Conservation (phyloP, 805 yeast genomes). For the Spencermartinsiella europaea region DNA sequence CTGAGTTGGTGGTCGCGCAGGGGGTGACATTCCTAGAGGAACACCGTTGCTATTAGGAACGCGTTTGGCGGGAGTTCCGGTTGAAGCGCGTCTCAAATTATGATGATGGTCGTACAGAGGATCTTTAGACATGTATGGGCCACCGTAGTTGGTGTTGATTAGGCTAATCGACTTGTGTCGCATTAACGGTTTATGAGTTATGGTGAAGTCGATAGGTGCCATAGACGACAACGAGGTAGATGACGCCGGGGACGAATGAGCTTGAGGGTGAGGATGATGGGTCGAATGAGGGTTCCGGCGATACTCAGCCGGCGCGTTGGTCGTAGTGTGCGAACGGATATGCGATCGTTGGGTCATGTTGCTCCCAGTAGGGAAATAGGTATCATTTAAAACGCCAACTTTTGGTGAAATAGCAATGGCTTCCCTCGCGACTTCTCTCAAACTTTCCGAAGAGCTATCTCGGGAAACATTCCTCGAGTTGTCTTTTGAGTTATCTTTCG, state of each 20-base stretch:
- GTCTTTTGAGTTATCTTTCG: too few species aligned
- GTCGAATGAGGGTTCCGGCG: too few species aligned
- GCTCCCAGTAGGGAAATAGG: too few species aligned
- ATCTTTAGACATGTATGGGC: background rate
- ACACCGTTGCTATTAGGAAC: too few species aligned
- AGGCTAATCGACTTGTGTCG: conserved; percentile 10
- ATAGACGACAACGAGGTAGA: conserved; percentile 3
- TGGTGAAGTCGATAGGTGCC: conserved; percentile 5
- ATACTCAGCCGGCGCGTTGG: too few species aligned
- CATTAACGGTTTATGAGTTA: conserved; percentile 6
- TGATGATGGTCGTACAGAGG: background rate
- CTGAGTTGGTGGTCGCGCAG: conserved; percentile 6
- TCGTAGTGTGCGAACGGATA: too few species aligned
- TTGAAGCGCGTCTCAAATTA: conserved; percentile 9
- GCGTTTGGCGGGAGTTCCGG: conserved; percentile 7
- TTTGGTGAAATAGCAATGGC: too few species aligned
- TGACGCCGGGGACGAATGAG: background rate
- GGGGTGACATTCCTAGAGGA: too few species aligned
- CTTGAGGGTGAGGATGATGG: background rate
- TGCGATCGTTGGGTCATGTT: too few species aligned
- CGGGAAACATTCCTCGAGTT: too few species aligned
- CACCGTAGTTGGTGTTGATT: background rate
- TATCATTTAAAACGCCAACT: too few species aligned
- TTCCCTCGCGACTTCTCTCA: background rate
- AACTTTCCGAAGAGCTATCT: background rate